Percentiles rank a stretch among this genome's conserved stretches.
phyloP scores from a whole-genome alignment of 495 filamentous ascomycete species.

The Lophium mytilinum region DNA sequence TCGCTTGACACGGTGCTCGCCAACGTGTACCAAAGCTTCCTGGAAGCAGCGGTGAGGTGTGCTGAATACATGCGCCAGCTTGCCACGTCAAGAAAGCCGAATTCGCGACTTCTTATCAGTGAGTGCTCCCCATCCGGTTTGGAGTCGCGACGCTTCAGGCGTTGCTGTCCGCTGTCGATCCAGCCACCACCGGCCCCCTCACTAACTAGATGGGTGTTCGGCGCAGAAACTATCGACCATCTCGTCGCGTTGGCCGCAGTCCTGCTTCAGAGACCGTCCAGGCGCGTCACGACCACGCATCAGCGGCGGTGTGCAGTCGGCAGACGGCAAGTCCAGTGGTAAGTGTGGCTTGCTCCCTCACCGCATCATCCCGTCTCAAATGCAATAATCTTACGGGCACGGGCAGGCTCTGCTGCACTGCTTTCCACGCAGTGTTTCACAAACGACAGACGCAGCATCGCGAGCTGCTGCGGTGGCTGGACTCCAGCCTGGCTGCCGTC shows the following conservation, averaged over 20 bases:
- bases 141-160: neutral
- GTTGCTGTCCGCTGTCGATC: constrained; percentile 17
- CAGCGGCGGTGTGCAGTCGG: constrained; percentile 19
- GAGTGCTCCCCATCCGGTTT: constrained; percentile 23
- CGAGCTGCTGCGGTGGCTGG: constrained; percentile 30
- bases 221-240: constrained; percentile 53
- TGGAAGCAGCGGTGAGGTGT: constrained; percentile 73
- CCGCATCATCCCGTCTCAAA: constrained; percentile 11
- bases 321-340: constrained; percentile 64
- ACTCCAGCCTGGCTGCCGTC: constrained; percentile 6
- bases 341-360: constrained; percentile 17
- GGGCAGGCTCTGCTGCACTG: constrained; percentile 33
- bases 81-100: constrained; percentile 45
- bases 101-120: constrained; percentile 51
- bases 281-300: too few species aligned
- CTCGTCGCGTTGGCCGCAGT: constrained; percentile 55
- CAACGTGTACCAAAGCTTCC: constrained; percentile 67
- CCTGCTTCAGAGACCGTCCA: constrained; percentile 50
- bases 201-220: constrained; percentile 6
- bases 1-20: constrained; percentile 54
- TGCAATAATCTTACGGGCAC: neutral
- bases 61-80: constrained; percentile 69
- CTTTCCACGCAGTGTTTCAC: constrained; percentile 30
- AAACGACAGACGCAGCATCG: constrained; percentile 31
- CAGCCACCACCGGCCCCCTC: constrained; percentile 10